These are phyloP conservation scores for Metarhizium robertsii DNA, from an alignment of 2,329 filamentous ascomycete genomes.

Conservation along the genomic window DNA sequence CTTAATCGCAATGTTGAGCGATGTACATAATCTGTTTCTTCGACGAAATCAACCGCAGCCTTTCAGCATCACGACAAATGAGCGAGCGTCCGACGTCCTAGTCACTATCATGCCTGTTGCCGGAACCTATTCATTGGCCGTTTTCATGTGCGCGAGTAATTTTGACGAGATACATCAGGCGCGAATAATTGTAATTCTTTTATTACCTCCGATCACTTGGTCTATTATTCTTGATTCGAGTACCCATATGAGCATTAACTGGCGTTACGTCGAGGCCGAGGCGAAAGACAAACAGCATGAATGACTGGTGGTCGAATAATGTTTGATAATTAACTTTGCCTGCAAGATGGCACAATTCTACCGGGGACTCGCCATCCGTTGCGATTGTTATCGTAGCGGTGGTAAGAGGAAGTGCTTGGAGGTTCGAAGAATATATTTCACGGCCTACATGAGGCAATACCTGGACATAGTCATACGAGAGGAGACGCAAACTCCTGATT, in stretches of 20 bases:
- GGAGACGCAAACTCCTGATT: conserved; percentile 10
- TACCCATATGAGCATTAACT: conserved; percentile 5
- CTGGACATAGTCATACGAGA: conserved; percentile 10
- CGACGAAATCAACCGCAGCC: not conserved
- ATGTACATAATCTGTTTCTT: conserved; percentile 10
- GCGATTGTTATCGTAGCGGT: not conserved
- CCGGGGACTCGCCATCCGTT: not conserved
- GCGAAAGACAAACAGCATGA: not conserved
- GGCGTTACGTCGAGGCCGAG: not conserved
- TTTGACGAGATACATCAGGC: conserved; percentile 6
- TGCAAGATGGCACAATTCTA: not conserved
- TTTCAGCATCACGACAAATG: conserved; percentile 7
- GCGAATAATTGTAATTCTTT: conserved; percentile 8
- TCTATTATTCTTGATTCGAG: conserved; percentile 6
- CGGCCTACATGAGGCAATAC: conserved; percentile 4
- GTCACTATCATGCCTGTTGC: not conserved
- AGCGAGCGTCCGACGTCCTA: not conserved
- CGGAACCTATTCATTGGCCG: not conserved
- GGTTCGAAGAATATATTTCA: conserved; percentile 9
- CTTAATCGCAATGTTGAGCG: conserved; percentile 5
- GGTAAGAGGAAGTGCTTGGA: conserved; percentile 2
- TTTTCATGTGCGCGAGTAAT: conserved; percentile 4
- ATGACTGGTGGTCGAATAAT: not conserved
- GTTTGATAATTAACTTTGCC: not conserved
- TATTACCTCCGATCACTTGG: conserved; percentile 6